Base-by-base conservation (phyloP, 1,284 basidiomycete genomes). In the Ceratobasidium sp. region DNA sequence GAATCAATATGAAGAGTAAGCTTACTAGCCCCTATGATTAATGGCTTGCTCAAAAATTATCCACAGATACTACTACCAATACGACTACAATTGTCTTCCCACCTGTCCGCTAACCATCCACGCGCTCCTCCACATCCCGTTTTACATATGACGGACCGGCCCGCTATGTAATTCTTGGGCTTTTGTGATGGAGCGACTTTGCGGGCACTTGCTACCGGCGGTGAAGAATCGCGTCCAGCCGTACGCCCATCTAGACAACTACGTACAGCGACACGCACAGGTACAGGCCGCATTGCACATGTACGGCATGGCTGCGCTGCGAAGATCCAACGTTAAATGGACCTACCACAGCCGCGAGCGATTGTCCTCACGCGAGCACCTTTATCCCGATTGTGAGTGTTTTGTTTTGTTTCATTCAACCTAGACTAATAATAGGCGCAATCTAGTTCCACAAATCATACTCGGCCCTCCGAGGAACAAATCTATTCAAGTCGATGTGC, bases 131-230 rank as follows among this genome's bases (percentile, higher is more conserved):
- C 86, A 87, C 77, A 83, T 87, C 55, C 83, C 84, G 0, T 81
- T 82, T 52, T 81, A 81, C 64, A 86, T 87, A 41, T 69, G 81
- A 54, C 74, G 66, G 1, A 81, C 78, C 6, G 86, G 87, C 0
- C 86, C 86, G 4, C 85, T 87, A 0, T 87, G 87, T 86, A 81
- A 80, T 7, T 86, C 85, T 59, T 88, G 87, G 87, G 85, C 86
- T 0, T 88, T 86, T 75, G 83, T 84, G 0, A 88, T 83, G 81
- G 83, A 84, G 71, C 80, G 81, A 5, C 81, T 79, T 60, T 84
- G 83, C 78, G 80, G 81, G 3, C 38, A 30, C 35, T 67, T 84
- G 12, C 77, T 81, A 33, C 81, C 80, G 16, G 80, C 80, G 2
- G 81, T 84, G 23, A 60, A 64, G 10, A 83, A 80, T 60, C 81